Base-by-base conservation (phyloP, 1,139 yeast species). In the Saccharomyces hybrid region DNA sequence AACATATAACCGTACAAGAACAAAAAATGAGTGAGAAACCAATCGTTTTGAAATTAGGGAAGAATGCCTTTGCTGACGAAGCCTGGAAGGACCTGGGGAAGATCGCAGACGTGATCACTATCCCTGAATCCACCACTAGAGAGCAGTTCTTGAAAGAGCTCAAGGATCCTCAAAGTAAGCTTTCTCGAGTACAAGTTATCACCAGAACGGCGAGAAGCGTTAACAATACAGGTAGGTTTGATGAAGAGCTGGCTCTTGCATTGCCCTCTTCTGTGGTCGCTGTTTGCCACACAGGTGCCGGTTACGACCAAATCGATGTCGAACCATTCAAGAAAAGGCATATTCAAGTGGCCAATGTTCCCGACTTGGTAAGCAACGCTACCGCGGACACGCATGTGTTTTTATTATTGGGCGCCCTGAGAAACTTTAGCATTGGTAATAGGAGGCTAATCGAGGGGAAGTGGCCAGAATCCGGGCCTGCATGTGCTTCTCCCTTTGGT, bases 201-300 rank as follows among this genome's bases (percentile, higher is more conserved):
- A 73, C 83, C 7, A 73, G 87, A 61, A 80, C 85, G 1, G 81
- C 76, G 56, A 75, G 69, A 2, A 76, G 81, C 56, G 70, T 65
- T 14, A 51, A 58, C 3, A 65, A 67, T 31, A 85, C 95, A 1
- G 98, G 97, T 1, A 70, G 84, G 54, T 81, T 90, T 64, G 96
- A 90, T 67, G 81, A 77, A 52, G 96, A 88, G 62, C 70, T 91
- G 60, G 78, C 85, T 23, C 64, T 70, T 11, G 72, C 73, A 32
- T 73, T 93, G 54, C 96, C 96, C 3, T 59, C 75, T 1, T 67
- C 83, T 0, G 77, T 91, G 29, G 80, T 81, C 62, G 78, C 82
- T 13, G 76, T 93, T 23, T 77, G 87, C 62, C 96, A 89, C 71
- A 78, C 81, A 62, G 97, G 98, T 54, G 99, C 99, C 0, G 98